phyloP scores from a whole-genome alignment of 169 alveolate genomes.

The Neospora caninum region DNA sequence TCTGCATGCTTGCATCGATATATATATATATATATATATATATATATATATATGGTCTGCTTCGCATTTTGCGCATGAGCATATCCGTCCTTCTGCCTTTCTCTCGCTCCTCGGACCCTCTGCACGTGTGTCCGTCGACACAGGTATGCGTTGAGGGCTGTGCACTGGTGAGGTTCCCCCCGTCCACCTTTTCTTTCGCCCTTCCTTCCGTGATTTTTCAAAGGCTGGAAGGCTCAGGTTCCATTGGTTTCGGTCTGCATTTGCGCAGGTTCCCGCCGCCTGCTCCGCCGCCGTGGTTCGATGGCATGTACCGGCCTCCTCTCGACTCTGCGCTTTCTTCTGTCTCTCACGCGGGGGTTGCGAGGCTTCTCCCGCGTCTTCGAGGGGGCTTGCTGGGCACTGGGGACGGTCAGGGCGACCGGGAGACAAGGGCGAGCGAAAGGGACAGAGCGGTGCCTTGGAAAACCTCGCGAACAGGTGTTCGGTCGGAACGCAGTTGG shows the following conservation, averaged over 20 bases:
- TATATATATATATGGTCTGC: background rate
- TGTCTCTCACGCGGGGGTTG: background rate
- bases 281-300: constrained; percentile 15
- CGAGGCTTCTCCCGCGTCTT: background rate
- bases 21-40: background rate
- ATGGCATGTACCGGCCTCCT: background rate
- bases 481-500: background rate
- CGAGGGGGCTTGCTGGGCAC: background rate
- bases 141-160: too few species aligned
- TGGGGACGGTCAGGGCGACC: background rate
- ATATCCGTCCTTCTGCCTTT: too few species aligned
- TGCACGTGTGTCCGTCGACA: too few species aligned
- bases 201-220: too few species aligned
- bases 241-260: background rate
- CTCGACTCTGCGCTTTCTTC: background rate
- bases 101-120: too few species aligned
- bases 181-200: too few species aligned
- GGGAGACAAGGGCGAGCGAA: background rate
- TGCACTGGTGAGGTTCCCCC: too few species aligned
- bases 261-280: background rate
- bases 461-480: background rate
- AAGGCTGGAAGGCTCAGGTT: too few species aligned
- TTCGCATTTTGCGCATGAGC: too few species aligned
- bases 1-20: background rate
- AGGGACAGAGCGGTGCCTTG: background rate